Base-by-base conservation (phyloP, 345 rosid species). In the Excoecaria agallocha region DNA sequence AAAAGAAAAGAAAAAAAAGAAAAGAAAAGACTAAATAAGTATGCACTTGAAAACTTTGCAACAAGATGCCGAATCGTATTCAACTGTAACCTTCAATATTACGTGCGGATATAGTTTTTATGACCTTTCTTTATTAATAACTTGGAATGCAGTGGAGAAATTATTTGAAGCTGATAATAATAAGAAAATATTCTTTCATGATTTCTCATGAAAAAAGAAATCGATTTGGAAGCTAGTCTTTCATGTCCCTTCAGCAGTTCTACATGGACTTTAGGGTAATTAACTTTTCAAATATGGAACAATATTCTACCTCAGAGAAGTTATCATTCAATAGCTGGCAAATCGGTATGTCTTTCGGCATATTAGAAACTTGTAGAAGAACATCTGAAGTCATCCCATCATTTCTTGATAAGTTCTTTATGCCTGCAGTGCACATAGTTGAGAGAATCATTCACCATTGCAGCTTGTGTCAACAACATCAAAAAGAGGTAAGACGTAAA, bases 321-420 rank as follows among this genome's bases (percentile, higher is more conserved):
- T 86, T 83, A 52, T 82, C 79, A 69, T 89, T 86, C 30, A 85
- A 84, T 55, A 89, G 75, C 70, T 82, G 73, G 71, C 67, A 70
- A 60, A 83, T 70, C 24, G 80, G 75, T 37, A 87, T 60, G 58
- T 81, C 88, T 50, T 79, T 69, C 37, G 72, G 64, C 74, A 72
- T 71, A 77, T 76, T 74, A 10, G 77, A 83, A 55, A 86, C 78
- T 79, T 77, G 78, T 66, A 86, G 84, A 52, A 83, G 78, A 74
- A 85, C 51, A 61, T 74, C 86, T 16, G 56, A 15, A 50, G 63
- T 74, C 41, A 22, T 20, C 16, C 69, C 71, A 50, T 69, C 84
- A 50, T 39, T 70, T 25, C 45, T 19, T 72, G 77, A 62, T 54
- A 54, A 56, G 67, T 64, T 83, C 76, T 76, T 81, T 79, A 89